phyloP scores from a whole-genome alignment of 768 basidiomycete genomes.

The Boletus tomentosulus region DNA sequence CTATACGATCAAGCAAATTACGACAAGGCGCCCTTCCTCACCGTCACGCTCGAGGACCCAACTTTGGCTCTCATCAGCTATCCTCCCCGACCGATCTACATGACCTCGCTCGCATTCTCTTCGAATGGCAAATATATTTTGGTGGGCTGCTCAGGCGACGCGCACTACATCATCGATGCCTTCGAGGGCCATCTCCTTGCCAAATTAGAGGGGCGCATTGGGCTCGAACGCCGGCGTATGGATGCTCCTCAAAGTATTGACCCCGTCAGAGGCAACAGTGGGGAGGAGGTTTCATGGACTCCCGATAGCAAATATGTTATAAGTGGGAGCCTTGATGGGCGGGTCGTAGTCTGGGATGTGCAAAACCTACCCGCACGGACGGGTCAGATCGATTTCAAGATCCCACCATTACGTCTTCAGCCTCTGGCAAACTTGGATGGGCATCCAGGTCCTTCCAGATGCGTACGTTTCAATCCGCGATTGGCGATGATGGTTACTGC shows the following conservation, averaged over 20 bases:
- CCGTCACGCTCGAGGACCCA: slow-evolving; percentile 78
- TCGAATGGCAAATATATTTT: slow-evolving; percentile 87
- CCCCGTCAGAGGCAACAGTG: slow-evolving; percentile 75
- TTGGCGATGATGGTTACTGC: slow-evolving; percentile 84
- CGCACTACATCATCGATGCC: slow-evolving; percentile 91
- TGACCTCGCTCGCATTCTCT: slow-evolving; percentile 90
- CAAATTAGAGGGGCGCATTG: slow-evolving; percentile 80
- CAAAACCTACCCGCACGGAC: slow-evolving; percentile 52
- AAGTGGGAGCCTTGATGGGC: slow-evolving; percentile 82
- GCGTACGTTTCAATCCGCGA: slow-evolving; percentile 87
- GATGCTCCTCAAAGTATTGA: slow-evolving; percentile 53
- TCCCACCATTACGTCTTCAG: slow-evolving; percentile 46
- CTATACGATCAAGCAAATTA: slow-evolving; percentile 84
- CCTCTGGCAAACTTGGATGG: slow-evolving; percentile 61
- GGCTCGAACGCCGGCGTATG: slow-evolving; percentile 66
- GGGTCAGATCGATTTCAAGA: slow-evolving; percentile 53
- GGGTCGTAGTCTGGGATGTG: slow-evolving; percentile 84
- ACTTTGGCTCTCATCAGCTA: slow-evolving; percentile 69
- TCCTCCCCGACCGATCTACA: slow-evolving; percentile 83
- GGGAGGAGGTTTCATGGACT: slow-evolving; percentile 93
- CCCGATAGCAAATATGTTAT: slow-evolving; percentile 91
- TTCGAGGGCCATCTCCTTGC: slow-evolving; percentile 82
- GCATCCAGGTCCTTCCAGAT: slow-evolving; percentile 79
- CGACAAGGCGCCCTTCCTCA: slow-evolving; percentile 89
- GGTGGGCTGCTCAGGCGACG: slow-evolving; percentile 87